These are phyloP conservation scores for Geotrichum bryndzae DNA, from an alignment of 1,139 yeast species.

Conservation along the genomic window DNA sequence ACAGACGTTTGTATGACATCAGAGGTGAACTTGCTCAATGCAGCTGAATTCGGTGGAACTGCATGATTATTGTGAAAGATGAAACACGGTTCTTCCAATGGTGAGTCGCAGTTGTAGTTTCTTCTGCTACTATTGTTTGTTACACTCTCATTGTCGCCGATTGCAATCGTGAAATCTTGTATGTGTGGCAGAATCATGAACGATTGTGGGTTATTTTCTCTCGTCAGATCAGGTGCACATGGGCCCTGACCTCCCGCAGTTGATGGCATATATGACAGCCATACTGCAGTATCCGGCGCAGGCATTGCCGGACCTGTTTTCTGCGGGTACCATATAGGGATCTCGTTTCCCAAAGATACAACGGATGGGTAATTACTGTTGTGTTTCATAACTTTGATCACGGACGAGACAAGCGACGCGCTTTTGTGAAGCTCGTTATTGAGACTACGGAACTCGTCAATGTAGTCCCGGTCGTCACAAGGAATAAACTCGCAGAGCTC, in stretches of 20 bases:
- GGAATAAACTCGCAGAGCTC: not conserved
- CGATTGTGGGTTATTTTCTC: slow-evolving; percentile 5
- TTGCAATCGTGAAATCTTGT: not conserved
- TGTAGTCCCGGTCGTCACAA: slow-evolving; percentile 11
- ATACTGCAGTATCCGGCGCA: not conserved
- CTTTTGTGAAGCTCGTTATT: slow-evolving; percentile 7
- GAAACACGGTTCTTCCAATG: not conserved
- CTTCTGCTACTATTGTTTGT: not conserved
- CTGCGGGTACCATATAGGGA: slow-evolving; percentile 1
- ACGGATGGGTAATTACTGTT: not conserved
- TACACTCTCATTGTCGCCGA: not conserved
- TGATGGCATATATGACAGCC: not conserved
- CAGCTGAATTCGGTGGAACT: not conserved
- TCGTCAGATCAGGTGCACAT: not conserved
- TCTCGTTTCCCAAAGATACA: slow-evolving; percentile 6
- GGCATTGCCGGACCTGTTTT: not conserved
- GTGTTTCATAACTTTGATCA: slow-evolving; percentile 1
- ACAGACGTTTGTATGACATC: not conserved
- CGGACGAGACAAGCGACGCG: slow-evolving; percentile 10
- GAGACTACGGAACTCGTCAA: slow-evolving; percentile 5
- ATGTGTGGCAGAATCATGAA: slow-evolving; percentile 13
- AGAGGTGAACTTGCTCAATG: not conserved
- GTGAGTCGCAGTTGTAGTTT: not conserved
- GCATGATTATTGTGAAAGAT: not conserved
- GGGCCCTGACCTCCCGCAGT: not conserved